Conservation (phyloP, 2,329 filamentous ascomycete genomes). For the Stemphylium vesicarium region DNA sequence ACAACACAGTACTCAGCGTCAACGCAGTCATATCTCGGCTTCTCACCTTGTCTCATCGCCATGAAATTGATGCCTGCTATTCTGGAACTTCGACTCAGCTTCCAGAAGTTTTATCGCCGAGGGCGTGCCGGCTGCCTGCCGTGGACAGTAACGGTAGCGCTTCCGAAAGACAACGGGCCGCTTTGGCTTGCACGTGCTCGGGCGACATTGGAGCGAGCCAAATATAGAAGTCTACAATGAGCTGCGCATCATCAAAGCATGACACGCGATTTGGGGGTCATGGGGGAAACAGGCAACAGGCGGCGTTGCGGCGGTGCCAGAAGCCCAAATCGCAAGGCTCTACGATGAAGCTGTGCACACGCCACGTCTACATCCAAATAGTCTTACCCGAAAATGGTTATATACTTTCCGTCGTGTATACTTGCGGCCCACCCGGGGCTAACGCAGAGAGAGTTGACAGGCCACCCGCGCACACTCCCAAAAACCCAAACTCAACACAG, state of each 20-base stretch:
- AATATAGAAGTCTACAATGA: conserved; percentile 18
- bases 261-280: conserved; percentile 22
- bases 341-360: conserved; percentile 29
- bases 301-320: conserved; percentile 33
- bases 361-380: conserved; percentile 23
- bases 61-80: conserved; percentile 4
- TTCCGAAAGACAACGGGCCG: conserved; percentile 21
- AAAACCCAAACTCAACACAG: conserved; percentile 33
- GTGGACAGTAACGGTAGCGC: conserved; percentile 24
- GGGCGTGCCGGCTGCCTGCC: conserved; percentile 19
- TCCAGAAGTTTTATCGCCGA: conserved; percentile 23
- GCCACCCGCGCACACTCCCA: conserved; percentile 16
- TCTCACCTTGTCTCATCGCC: conserved; percentile 1
- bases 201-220: conserved; percentile 20
- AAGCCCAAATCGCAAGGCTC: conserved; percentile 30
- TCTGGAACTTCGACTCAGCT: conserved; percentile 19
- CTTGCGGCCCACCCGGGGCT: conserved; percentile 23
- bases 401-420: conserved; percentile 25
- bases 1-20: conserved; percentile 7
- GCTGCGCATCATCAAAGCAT: conserved; percentile 20
- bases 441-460: conserved; percentile 32
- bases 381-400: conserved; percentile 26
- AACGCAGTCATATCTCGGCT: conserved; percentile 13
- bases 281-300: conserved; percentile 10
- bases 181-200: conserved; percentile 28